These are phyloP conservation scores for Eucalyptus decipiens DNA, from an alignment of 345 rosid species.

Conservation along the genomic window DNA sequence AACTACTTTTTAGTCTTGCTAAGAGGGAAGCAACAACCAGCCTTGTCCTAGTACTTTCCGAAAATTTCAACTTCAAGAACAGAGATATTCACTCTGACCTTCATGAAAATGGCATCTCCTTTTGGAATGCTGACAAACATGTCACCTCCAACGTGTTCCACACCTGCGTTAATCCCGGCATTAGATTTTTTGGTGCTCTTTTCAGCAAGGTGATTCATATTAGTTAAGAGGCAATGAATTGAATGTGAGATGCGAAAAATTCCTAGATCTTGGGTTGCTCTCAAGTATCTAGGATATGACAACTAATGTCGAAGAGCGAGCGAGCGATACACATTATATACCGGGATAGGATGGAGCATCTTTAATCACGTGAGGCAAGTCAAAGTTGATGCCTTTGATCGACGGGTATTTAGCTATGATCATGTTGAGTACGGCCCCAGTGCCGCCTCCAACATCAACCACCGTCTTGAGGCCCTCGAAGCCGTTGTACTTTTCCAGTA, in stretches of 20 bases:
- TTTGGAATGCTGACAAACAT: conserved; percentile 74
- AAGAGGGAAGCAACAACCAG: not conserved
- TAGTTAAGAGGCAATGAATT: not conserved
- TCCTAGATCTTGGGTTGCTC: not conserved
- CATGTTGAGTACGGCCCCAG: conserved; percentile 55
- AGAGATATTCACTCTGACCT: conserved; percentile 25
- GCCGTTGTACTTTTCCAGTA: conserved; percentile 62
- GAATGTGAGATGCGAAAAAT: not conserved
- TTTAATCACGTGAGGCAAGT: conserved; percentile 70
- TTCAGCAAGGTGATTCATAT: not conserved
- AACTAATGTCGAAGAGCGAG: not conserved
- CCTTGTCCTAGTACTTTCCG: not conserved
- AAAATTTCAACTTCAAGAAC: not conserved
- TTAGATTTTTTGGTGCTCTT: not conserved
- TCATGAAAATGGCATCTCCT: conserved; percentile 89
- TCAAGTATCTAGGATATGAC: not conserved
- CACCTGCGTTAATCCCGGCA: conserved; percentile 11
- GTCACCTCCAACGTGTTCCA: conserved; percentile 82
- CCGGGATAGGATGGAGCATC: conserved; percentile 63
- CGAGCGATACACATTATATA: not conserved
- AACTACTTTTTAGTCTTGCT: not conserved
- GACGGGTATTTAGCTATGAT: conserved; percentile 60
- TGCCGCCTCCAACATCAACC: conserved; percentile 92
- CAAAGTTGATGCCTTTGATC: conserved; percentile 78
- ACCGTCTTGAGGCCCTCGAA: conserved; percentile 50